Percentiles rank a stretch among this genome's conserved stretches.
Evolutionary conservation across 2,329 filamentous ascomycete genomes (phyloP).

Genomic region (Fusarium liriodendri): DNA sequence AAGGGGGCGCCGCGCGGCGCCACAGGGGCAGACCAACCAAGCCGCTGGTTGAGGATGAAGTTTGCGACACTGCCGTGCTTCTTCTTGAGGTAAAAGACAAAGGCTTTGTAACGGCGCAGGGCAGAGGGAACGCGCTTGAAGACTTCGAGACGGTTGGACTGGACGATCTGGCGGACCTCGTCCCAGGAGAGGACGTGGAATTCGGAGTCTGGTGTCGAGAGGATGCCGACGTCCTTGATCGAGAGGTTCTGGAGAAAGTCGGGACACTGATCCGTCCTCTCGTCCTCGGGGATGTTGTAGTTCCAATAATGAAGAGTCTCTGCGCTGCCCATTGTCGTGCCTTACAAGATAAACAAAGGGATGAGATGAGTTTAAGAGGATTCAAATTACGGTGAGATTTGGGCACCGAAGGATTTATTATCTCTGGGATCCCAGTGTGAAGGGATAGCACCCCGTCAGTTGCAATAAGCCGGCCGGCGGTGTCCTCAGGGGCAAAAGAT

Average conservation of each 20-base stretch:
- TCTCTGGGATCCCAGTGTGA: not conserved
- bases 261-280: constrained; percentile 76
- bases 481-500: not conserved
- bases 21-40: constrained; percentile 72
- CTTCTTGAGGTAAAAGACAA: constrained; percentile 70
- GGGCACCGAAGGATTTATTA: not conserved
- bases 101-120: constrained; percentile 81
- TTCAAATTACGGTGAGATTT: constrained; percentile 28
- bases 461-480: not conserved
- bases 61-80: constrained; percentile 81
- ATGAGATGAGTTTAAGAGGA: not conserved
- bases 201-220: constrained; percentile 75
- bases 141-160: constrained; percentile 74
- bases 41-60: constrained; percentile 77
- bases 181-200: constrained; percentile 77
- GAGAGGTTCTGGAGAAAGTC: constrained; percentile 72
- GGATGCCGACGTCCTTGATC: constrained; percentile 76
- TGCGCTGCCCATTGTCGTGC: constrained; percentile 50
- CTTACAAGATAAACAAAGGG: not conserved
- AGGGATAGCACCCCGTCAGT: not conserved
- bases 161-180: constrained; percentile 72
- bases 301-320: constrained; percentile 78
- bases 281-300: constrained; percentile 74
- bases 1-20: constrained; percentile 53
- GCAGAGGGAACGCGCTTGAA: constrained; percentile 84